These are phyloP conservation scores for Myriangium duriaei DNA, from an alignment of 2,329 filamentous ascomycete species.

Conservation along the genomic window DNA sequence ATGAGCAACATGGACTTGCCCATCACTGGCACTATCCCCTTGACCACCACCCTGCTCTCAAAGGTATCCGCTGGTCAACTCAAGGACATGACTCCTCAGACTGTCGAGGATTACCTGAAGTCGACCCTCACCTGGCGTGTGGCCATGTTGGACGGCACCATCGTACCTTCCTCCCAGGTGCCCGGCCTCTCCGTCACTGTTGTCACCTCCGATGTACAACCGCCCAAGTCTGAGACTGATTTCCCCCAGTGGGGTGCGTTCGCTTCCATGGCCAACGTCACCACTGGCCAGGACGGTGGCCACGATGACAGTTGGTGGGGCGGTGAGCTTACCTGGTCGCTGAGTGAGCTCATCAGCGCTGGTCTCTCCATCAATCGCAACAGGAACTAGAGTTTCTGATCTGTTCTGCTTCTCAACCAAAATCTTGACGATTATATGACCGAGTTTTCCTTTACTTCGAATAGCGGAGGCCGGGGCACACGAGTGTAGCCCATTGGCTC, in stretches of 20 bases:
- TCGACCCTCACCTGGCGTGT: slow-evolving; percentile 25
- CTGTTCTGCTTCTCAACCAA: slow-evolving; percentile 2
- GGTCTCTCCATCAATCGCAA: slow-evolving; percentile 7
- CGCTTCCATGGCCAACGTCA: slow-evolving; percentile 17
- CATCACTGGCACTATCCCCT: slow-evolving; percentile 31
- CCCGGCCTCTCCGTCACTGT: slow-evolving; percentile 29
- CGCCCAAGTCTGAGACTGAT: slow-evolving; percentile 21
- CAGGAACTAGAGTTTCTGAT: not conserved
- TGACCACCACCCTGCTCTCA: slow-evolving; percentile 31
- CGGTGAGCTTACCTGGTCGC: not conserved
- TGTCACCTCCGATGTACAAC: slow-evolving; percentile 26
- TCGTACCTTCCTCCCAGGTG: slow-evolving; percentile 22
- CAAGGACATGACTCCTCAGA: slow-evolving; percentile 16
- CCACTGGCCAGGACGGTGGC: slow-evolving; percentile 16
- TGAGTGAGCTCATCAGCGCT: slow-evolving; percentile 1
- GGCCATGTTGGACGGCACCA: slow-evolving; percentile 23
- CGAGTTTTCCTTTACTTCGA: not conserved
- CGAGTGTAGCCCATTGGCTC: no score
- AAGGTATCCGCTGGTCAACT: slow-evolving; percentile 24
- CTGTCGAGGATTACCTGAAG: slow-evolving; percentile 20
- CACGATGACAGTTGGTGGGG: slow-evolving; percentile 11
- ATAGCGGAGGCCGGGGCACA: no score
- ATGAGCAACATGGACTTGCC: slow-evolving; percentile 16
- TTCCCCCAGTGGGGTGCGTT: slow-evolving; percentile 28
- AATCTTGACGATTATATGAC: not conserved